Evolutionary conservation across 805 yeast species (phyloP).

Genomic region (Lipomyces sp.): DNA sequence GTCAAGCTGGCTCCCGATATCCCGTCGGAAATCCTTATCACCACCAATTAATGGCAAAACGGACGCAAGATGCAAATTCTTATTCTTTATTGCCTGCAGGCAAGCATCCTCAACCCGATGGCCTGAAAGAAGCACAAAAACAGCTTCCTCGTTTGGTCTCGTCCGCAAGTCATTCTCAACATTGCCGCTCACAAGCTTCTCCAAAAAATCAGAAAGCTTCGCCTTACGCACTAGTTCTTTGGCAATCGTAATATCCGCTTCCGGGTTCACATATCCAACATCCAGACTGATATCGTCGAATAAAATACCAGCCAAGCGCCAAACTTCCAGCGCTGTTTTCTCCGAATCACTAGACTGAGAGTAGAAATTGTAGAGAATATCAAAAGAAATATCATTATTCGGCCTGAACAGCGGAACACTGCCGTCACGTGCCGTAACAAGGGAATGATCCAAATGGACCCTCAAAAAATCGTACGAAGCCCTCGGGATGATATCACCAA

Average conservation of each 20-base stretch:
- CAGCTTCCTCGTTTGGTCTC: constrained; percentile 38
- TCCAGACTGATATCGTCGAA: constrained; percentile 46
- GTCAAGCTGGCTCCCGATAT: constrained; percentile 60
- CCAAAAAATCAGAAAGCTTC: constrained; percentile 57
- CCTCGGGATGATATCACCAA: background rate
- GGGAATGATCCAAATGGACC: constrained; percentile 5
- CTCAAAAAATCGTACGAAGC: constrained; percentile 12
- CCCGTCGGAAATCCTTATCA: constrained; percentile 54
- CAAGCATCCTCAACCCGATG: constrained; percentile 64
- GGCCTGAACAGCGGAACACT: constrained; percentile 15
- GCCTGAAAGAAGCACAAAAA: constrained; percentile 35
- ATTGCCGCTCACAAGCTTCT: constrained; percentile 42
- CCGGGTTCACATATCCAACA: constrained; percentile 4
- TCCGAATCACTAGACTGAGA: background rate
- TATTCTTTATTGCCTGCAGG: constrained; percentile 54
- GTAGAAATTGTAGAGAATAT: constrained; percentile 3
- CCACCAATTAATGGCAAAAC: constrained; percentile 69
- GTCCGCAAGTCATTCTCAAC: constrained; percentile 37
- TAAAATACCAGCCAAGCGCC: constrained; percentile 61
- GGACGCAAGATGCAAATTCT: constrained; percentile 67
- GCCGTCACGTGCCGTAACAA: constrained; percentile 5
- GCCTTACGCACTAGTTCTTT: constrained; percentile 42
- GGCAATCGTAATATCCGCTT: constrained; percentile 12
- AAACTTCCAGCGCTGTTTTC: constrained; percentile 36
- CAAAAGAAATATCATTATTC: constrained; percentile 1